These are phyloP conservation scores for Neotropicomus parvogracilis DNA, from an alignment of 1,284 basidiomycete species.

Conservation along the genomic window DNA sequence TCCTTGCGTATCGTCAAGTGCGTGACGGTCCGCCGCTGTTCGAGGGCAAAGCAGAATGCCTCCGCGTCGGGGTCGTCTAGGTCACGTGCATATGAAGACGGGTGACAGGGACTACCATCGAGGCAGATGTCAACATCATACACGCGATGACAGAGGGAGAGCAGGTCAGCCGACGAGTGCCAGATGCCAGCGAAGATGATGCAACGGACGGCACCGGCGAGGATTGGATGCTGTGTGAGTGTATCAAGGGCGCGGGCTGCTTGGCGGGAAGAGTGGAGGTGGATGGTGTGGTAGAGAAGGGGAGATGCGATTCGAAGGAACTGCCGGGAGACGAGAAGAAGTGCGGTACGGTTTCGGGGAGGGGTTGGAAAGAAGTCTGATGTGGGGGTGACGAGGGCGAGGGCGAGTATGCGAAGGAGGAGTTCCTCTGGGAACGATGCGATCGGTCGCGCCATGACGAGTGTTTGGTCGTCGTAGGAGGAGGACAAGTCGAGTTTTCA, in stretches of 20 bases:
- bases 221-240: constrained; percentile 34
- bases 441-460: constrained; percentile 18
- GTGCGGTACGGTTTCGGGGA: constrained; percentile 31
- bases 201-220: constrained; percentile 39
- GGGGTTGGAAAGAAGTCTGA: constrained; percentile 32
- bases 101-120: constrained; percentile 30
- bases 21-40: constrained; percentile 31
- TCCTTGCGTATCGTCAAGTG: constrained; percentile 51
- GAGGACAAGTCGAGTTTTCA: constrained; percentile 14
- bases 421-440: constrained; percentile 54
- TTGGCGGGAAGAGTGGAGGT: constrained; percentile 38
- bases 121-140: constrained; percentile 45
- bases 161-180: constrained; percentile 26
- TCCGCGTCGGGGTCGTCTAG: constrained; percentile 30
- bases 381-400: constrained; percentile 32
- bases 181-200: constrained; percentile 38
- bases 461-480: background rate
- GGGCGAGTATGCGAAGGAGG: constrained; percentile 47
- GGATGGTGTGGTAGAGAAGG: constrained; percentile 48
- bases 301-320: constrained; percentile 53
- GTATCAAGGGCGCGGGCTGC: constrained; percentile 39
- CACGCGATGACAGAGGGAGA: constrained; percentile 33
- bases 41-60: constrained; percentile 42
- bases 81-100: background rate
- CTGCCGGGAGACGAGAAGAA: constrained; percentile 45